Evolutionary conservation across 192 early-diverging fungal genomes (phyloP).

Genomic region (Mortierella antarctica): DNA sequence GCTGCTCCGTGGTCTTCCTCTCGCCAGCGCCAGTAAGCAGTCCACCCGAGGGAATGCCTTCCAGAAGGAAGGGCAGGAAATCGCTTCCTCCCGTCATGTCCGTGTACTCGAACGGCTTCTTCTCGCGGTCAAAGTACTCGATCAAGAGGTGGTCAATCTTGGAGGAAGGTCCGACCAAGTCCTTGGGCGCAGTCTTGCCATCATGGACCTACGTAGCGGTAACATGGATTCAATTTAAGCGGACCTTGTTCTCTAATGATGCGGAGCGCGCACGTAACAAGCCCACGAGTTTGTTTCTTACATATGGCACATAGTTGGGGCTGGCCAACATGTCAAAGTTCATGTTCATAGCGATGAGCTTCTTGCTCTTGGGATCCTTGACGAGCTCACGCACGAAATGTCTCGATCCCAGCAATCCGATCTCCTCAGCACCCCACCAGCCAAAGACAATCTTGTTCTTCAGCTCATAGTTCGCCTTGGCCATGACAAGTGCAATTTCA

Average conservation of each 20-base stretch:
- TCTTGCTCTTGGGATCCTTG: constrained; percentile 50
- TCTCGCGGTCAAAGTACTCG: constrained; percentile 62
- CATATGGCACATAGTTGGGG: constrained; percentile 74
- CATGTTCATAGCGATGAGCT: constrained; percentile 67
- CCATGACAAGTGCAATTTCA: constrained; percentile 69
- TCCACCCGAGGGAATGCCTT: constrained; percentile 72
- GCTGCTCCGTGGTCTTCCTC: constrained; percentile 66
- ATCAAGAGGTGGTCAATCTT: constrained; percentile 70
- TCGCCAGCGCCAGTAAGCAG: constrained; percentile 71
- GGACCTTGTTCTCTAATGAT: neutral
- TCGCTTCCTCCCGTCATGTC: constrained; percentile 73
- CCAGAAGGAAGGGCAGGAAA: constrained; percentile 74
- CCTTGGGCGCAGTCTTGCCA: constrained; percentile 67
- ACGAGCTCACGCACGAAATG: constrained; percentile 66
- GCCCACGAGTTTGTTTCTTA: constrained; percentile 12
- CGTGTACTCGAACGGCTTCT: constrained; percentile 60
- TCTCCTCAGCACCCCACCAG: constrained; percentile 81
- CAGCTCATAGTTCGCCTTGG: constrained; percentile 52
- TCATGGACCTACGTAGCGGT: constrained; percentile 59
- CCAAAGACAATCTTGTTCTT: constrained; percentile 75
- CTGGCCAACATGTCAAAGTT: constrained; percentile 83
- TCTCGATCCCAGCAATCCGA: constrained; percentile 73
- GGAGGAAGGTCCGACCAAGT: constrained; percentile 59
- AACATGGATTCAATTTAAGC: neutral
- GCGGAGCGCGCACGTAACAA: neutral